Conservation (phyloP, 371 early-diverging fungal genomes). For the Apophysomyces ossiformis region DNA sequence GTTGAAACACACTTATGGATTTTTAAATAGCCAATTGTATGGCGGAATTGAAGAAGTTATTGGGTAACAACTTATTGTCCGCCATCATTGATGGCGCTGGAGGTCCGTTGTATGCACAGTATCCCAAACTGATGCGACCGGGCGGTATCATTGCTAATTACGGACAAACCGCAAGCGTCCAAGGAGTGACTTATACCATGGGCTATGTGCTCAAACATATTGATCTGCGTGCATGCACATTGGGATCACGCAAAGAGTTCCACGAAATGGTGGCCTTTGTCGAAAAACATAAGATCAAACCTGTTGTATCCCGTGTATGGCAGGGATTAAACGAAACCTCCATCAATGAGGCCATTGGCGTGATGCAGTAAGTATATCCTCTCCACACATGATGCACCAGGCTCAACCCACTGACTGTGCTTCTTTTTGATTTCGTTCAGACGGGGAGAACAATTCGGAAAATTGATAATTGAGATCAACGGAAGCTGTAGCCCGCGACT, state of each 20-base stretch:
- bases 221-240: constrained; percentile 64
- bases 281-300: constrained; percentile 56
- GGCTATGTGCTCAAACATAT: constrained; percentile 58
- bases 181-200: constrained; percentile 55
- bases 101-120: constrained; percentile 53
- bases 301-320: constrained; percentile 67
- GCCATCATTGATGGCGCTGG: constrained; percentile 76
- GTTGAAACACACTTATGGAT: background rate
- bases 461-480: constrained; percentile 14
- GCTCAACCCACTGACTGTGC: no score
- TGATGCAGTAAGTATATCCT: constrained; percentile 50
- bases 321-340: constrained; percentile 51
- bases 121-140: constrained; percentile 39
- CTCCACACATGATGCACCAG: no score
- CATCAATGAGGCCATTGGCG: constrained; percentile 57
- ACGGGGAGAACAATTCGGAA: constrained; percentile 13
- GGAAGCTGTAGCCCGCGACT: background rate
- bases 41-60: constrained; percentile 46
- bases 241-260: constrained; percentile 73
- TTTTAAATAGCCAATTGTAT: constrained; percentile 52
- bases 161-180: constrained; percentile 61
- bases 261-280: constrained; percentile 67
- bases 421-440: background rate
- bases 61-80: constrained; percentile 49
- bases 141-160: constrained; percentile 69